phyloP scores from a whole-genome alignment of 2,329 filamentous ascomycete species.

The Diaporthe caulivora region DNA sequence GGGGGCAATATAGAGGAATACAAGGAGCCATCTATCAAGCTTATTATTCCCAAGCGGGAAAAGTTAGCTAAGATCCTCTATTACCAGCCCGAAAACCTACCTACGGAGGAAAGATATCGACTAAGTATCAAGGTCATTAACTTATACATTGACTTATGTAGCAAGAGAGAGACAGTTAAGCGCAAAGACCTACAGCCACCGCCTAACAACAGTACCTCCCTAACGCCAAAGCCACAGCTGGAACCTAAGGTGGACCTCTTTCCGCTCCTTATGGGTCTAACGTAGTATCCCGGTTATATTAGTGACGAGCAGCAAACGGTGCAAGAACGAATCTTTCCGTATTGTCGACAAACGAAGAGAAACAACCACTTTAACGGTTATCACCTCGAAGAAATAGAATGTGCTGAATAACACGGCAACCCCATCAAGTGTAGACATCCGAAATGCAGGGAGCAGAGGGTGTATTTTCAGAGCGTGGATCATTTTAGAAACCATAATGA shows the following conservation, averaged over 20 bases:
- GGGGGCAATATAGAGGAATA: conserved; percentile 39
- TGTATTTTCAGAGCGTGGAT: conserved; percentile 4
- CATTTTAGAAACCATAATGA: conserved; percentile 31
- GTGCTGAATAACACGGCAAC: neutral
- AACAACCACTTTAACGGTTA: conserved; percentile 24
- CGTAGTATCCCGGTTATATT: conserved; percentile 37
- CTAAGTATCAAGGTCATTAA: conserved; percentile 22
- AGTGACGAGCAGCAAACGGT: conserved; percentile 27
- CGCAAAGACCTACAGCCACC: neutral
- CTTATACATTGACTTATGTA: conserved; percentile 27
- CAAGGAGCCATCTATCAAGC: conserved; percentile 30
- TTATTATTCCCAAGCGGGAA: conserved; percentile 34
- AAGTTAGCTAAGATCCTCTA: conserved; percentile 29
- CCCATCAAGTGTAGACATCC: conserved; percentile 16
- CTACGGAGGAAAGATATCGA: neutral
- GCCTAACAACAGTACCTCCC: neutral
- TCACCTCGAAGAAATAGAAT: neutral
- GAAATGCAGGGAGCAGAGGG: neutral
- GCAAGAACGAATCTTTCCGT: conserved; percentile 32
- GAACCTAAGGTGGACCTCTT: conserved; percentile 27
- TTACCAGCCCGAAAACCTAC: conserved; percentile 32
- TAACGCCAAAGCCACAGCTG: neutral
- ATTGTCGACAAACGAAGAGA: conserved; percentile 17
- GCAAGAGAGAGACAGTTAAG: conserved; percentile 38
- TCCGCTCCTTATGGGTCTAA: conserved; percentile 30